Evolutionary conservation across 2,329 filamentous ascomycete species (phyloP), one percentile per base, ranked within the genome.

Genomic region (Trematosphaeria pertusa): DNA sequence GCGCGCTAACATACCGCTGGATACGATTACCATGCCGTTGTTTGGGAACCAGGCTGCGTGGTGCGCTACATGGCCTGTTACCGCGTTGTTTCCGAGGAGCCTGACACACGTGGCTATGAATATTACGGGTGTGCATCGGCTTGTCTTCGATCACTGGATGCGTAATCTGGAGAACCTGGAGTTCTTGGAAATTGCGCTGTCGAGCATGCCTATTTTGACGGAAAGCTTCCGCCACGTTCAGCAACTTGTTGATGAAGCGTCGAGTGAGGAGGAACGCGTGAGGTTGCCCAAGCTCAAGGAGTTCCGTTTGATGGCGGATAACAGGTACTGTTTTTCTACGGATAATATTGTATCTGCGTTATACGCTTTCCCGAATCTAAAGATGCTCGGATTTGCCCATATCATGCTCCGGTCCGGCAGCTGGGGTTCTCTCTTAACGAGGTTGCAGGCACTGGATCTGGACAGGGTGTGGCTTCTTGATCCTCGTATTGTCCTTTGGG

Each of bases 221-320:
- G 24, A 28, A 12, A 12, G 8, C 12, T 28, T 8, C 12, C 8
- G 24, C 8, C 8, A 12, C 7, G 12, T 12, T 28, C 7, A 28
- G 24, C 24, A 8, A 7, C 12, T 28, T 12, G 24, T 28, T 7
- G 8, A 7, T 8, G 12, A 28, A 7, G 12, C 24, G 8, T 12
- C 7, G 12, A 7, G 8, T 12, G 24, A 28, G 8, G 24, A 28
- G 12, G 37, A 32, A 17, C 6, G 6, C 5, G 8, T 26, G 21
- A 17, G 18, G 6, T 14, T 35, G n/a, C 40, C 30, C 17, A 34
- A 26, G 18, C 18, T 51, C 2, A 36, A 26, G 5, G 39, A 39
- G 17, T 36, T 48, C 2, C 39, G 48, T 8, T 15, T 48, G 11
- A 44, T 51, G 43, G 24, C 43, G 3, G 48, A 48, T 33, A 45